Percentiles rank a stretch among this genome's conserved stretches.
These are phyloP conservation scores for Boletus coffeatus DNA, from an alignment of 1,284 basidiomycete species.

Conservation along the genomic window DNA sequence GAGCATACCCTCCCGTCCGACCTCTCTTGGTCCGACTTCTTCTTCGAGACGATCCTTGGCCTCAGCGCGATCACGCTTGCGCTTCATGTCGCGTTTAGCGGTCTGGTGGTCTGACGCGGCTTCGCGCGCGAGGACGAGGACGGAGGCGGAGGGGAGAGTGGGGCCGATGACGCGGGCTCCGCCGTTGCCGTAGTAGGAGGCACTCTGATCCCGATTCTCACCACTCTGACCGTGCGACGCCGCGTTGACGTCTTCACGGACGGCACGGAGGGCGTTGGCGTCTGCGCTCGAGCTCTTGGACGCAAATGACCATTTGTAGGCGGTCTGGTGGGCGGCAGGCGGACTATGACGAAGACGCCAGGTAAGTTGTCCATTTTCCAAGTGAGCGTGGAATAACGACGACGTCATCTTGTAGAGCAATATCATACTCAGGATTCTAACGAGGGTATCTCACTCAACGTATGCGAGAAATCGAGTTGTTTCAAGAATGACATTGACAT, in stretches of 20 bases:
- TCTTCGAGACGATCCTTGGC: constrained; percentile 68
- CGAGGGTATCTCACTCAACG: too few relatives aligned
- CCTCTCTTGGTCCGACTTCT: constrained; percentile 63
- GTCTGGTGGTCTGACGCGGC: constrained; percentile 41
- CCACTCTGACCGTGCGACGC: constrained; percentile 42
- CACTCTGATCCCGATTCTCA: constrained; percentile 20
- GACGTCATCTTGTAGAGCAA: too few relatives aligned
- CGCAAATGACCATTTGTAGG: constrained; percentile 58
- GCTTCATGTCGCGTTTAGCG: constrained; percentile 48
- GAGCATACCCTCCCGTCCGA: constrained; percentile 66
- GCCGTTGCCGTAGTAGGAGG: background rate
- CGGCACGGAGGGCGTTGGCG: constrained; percentile 47
- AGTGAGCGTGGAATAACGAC: too few relatives aligned
- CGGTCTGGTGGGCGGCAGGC: constrained; percentile 52
- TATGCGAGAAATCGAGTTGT: too few relatives aligned
- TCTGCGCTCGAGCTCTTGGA: constrained; percentile 45
- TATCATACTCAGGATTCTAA: too few relatives aligned
- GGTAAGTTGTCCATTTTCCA: too few relatives aligned
- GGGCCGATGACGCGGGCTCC: constrained; percentile 48
- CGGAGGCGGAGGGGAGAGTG: constrained; percentile 58
- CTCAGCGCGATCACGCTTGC: constrained; percentile 60
- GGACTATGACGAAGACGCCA: too few relatives aligned
- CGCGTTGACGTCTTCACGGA: constrained; percentile 52
- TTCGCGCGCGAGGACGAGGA: constrained; percentile 62
- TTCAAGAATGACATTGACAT: too few relatives aligned